Base-by-base conservation (phyloP, 2,329 filamentous ascomycete genomes). In the Aspergillus tanneri region DNA sequence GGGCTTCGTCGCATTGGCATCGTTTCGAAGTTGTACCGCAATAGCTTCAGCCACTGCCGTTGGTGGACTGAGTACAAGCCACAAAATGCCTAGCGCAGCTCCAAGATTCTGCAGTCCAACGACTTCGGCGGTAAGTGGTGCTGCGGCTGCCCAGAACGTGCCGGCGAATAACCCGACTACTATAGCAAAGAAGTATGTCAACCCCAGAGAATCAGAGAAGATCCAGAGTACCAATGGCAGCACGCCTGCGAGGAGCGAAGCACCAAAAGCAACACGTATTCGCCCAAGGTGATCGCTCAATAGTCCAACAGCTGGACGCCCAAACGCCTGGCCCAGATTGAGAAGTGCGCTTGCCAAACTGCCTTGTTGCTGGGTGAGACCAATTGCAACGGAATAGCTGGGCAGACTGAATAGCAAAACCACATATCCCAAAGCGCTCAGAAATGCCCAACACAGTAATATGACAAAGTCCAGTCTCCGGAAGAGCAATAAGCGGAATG, bases 351-450 rank as follows among this genome's bases (percentile, higher is more conserved):
- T 76, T 3, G 83, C 72, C 8, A 81, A 68, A 1, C 76, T 74
- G 0, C 78, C 82, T 57, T 85, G 81, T 3, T 74, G 64, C 1
- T 77, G 65, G 1, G 70, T 71, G 3, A 86, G 72, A 0, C 83
- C 82, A 28, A 85, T 74, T 0, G 73, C 72, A 2, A 72, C 66
- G 1, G 80, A 81, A 59, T 82, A 85, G 50, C 77, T 79, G 0
- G 83, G 77, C n/a, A 86, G 65, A 1, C 76, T 80, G 67, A 83
- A 86, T 2, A 85, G 72, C 2, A 86, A 62, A 1, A 80, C 77
- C 8, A 84, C 76, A 51, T 85, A 86, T 2, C 79, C 83, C 3
- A 86, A 67, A 71, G 83, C 79, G 32, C 73, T 80, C 51, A 83
- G 39, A 5, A 47, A 38, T 2, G 39, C 40, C 43, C 47, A 53